Base-by-base conservation (phyloP, 306 rosid species). In the Ochetophila trinervis region DNA sequence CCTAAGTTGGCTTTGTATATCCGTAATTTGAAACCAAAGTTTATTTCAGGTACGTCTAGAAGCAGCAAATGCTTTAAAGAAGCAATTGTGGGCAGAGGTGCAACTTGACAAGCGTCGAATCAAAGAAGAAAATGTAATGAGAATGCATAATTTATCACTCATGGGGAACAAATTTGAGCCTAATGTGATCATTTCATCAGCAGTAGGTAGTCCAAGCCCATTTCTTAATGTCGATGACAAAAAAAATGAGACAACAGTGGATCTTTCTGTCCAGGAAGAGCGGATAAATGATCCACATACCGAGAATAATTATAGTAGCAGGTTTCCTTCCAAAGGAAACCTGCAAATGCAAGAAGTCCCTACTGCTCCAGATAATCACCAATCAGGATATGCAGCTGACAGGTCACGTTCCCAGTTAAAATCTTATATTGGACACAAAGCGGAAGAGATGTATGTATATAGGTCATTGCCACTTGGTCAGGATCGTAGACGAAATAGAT, bases 31-130 rank as follows among this genome's bases (percentile, higher is more conserved):
- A 74, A 53, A 69, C 44, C 49, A 62, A 48, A 36, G 49, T 50
- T 48, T 64, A 60, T 76, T 76, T 75, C 91, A 89, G 96, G 96
- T 84, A 50, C 93, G 91, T 70, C 74, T 89, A 44, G 96, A 89
- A 70, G 91, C 93, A 9, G 96, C 91, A 77, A 86, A 82, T 80
- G 73, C 86, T 68, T 78, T 86, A 55, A 89, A 81, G 75, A 89
- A 89, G 81, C 90, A 84, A 72, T 79, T 89, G 79, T 86, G 84
- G 96, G 83, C 88, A 17, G 93, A 84, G 63, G 76, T 78, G 53
- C 89, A 84, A 78, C 77, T 84, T 62, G 96, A 83, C 76, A 86
- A 83, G 76, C 85, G 88, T 4, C 88, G 88, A 19, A 51, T 66
- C 53, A 89, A 83, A 75, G 94, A 89, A 36, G 89, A 84, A 37